Evolutionary conservation across 495 filamentous ascomycete species (phyloP).

Genomic region (Aspergillus asperescens): DNA sequence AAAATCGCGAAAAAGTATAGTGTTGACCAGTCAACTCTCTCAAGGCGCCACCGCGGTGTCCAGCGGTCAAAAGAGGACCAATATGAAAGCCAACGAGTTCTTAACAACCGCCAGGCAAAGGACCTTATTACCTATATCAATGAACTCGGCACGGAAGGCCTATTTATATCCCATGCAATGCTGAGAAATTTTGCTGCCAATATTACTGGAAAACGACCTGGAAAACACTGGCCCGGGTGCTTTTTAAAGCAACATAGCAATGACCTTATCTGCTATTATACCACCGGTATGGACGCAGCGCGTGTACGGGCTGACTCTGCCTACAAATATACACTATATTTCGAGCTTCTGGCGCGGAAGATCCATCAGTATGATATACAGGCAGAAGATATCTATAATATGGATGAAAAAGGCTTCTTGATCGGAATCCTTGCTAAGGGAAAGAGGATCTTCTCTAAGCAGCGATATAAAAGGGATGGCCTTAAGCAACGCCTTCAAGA

Average conservation of each 20-base stretch:
- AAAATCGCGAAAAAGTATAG: neutral
- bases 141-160: neutral
- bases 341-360: neutral
- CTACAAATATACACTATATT: neutral
- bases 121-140: neutral
- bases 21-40: neutral
- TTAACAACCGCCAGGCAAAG: neutral
- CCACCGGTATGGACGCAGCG: neutral
- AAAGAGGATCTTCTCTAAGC: constrained; percentile 9
- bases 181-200: neutral
- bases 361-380: neutral
- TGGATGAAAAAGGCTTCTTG: too few relatives aligned
- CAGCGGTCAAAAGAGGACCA: neutral
- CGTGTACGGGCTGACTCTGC: neutral
- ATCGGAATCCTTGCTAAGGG: neutral
- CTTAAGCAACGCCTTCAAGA: constrained; percentile 5
- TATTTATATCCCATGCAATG: neutral
- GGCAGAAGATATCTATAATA: neutral
- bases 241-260: neutral
- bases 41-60: neutral
- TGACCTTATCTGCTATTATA: neutral
- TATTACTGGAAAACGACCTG: neutral
- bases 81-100: neutral
- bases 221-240: constrained; percentile 1
- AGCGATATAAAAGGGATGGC: neutral